A percentile compares a stretch with the other conserved stretches of the same genome.
Conservation (phyloP, 805 yeast genomes). For the Hanseniaspora lachancei region DNA sequence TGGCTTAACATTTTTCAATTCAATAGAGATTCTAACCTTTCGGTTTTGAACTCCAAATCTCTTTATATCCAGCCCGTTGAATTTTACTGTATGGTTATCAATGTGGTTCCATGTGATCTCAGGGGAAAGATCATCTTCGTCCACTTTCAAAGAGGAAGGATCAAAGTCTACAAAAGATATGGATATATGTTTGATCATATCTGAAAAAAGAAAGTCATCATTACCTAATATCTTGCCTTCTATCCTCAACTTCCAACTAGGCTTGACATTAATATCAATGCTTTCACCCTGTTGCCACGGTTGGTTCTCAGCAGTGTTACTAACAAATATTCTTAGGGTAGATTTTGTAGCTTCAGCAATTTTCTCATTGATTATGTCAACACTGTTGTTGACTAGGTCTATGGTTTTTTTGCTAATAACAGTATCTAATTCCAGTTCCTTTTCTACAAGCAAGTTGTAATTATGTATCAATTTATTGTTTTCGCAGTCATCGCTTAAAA, state of each 20-base stretch:
- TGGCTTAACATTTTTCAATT: slow-evolving; percentile 59
- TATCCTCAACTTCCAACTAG: slow-evolving; percentile 72
- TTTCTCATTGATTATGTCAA: slow-evolving; percentile 19
- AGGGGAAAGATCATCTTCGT: slow-evolving; percentile 27
- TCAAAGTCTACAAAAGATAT: slow-evolving; percentile 43
- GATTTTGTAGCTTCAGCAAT: slow-evolving; percentile 34
- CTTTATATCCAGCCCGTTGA: slow-evolving; percentile 82
- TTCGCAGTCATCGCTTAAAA: background rate
- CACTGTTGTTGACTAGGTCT: slow-evolving; percentile 18
- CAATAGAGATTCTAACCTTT: slow-evolving; percentile 59
- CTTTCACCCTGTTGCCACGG: slow-evolving; percentile 55
- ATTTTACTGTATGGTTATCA: slow-evolving; percentile 35
- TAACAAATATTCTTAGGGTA: slow-evolving; percentile 62
- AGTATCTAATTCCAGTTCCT: slow-evolving; percentile 1
- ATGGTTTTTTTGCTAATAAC: slow-evolving; percentile 6
- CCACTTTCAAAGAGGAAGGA: slow-evolving; percentile 26
- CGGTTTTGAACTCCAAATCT: slow-evolving; percentile 60
- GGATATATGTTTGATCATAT: slow-evolving; percentile 71
- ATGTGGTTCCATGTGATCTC: slow-evolving; percentile 83
- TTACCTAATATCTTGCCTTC: slow-evolving; percentile 69
- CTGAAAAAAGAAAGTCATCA: slow-evolving; percentile 48
- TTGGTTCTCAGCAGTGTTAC: slow-evolving; percentile 73
- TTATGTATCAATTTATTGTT: background rate
- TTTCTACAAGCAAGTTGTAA: slow-evolving; percentile 2
- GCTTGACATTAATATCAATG: slow-evolving; percentile 23